A percentile compares a stretch with the other conserved stretches of the same genome.
These are phyloP conservation scores for Aspergillus oerlinghausenensis DNA, from an alignment of 2,329 filamentous ascomycete species.

Conservation along the genomic window DNA sequence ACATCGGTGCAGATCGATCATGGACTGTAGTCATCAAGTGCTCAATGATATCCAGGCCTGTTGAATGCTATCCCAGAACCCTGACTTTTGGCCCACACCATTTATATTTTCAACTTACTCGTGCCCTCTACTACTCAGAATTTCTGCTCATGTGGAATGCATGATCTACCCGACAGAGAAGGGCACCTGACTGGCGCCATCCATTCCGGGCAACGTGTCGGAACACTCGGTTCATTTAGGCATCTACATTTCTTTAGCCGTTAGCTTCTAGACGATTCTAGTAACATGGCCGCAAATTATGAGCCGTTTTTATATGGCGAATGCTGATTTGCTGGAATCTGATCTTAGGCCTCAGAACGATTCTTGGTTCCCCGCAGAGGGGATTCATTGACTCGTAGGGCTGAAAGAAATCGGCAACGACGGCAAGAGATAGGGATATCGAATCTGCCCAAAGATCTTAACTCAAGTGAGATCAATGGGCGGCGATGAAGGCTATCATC, in stretches of 20 bases:
- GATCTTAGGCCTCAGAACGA: background rate
- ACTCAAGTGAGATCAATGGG: background rate
- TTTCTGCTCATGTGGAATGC: background rate
- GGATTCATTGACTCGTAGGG: background rate
- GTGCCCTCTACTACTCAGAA: background rate
- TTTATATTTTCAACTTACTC: background rate
- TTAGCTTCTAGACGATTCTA: background rate
- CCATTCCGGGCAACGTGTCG: background rate
- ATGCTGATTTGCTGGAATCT: background rate
- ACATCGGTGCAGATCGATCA: no score
- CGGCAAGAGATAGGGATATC: background rate
- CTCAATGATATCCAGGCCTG: no score
- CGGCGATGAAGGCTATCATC: background rate
- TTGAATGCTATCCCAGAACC: background rate
- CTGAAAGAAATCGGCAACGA: background rate
- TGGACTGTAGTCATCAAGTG: no score
- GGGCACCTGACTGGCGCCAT: background rate
- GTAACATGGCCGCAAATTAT: background rate
- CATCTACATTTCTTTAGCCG: background rate
- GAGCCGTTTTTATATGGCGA: background rate
- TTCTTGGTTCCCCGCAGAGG: background rate
- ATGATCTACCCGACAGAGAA: background rate
- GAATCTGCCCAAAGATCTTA: no score
- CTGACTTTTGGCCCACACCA: background rate
- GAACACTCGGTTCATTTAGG: background rate